Conservation (phyloP, 306 rosid genomes). For the Macrotyloma uniflorum region DNA sequence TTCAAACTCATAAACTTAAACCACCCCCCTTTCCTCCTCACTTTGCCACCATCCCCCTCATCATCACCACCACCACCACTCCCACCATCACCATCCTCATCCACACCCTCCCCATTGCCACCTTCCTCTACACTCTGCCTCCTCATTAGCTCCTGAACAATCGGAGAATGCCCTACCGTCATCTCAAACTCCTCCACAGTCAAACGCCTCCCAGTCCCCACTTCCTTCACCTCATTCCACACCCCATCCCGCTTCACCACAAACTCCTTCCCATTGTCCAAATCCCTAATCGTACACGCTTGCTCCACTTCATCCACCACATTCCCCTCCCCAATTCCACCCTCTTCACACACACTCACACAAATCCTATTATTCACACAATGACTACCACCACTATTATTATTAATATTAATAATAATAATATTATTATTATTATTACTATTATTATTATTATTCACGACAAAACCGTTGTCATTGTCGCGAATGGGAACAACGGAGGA, state of each 20-base stretch:
- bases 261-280: constrained; percentile 85
- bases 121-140: constrained; percentile 77
- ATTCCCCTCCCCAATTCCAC: constrained; percentile 48
- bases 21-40: constrained; percentile 82
- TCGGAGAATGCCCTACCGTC: constrained; percentile 88
- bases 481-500: constrained; percentile 39
- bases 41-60: constrained; percentile 39
- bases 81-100: constrained; percentile 50
- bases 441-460: constrained; percentile 42
- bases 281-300: constrained; percentile 73
- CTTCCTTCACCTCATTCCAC: constrained; percentile 82
- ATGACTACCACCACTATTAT: constrained; percentile 25
- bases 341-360: constrained; percentile 23
- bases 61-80: constrained; percentile 39
- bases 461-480: constrained; percentile 24
- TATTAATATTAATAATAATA: no score
- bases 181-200: constrained; percentile 92
- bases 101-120: constrained; percentile 42
- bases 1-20: constrained; percentile 58
- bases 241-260: constrained; percentile 81
- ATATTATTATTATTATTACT: background rate
- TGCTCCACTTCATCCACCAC: constrained; percentile 45
- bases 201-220: constrained; percentile 83
- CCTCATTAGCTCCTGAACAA: constrained; percentile 85
- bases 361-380: constrained; percentile 36